Evolutionary conservation across 106 monocot species (phyloP).

Genomic region (Dendrobium catenatum): DNA sequence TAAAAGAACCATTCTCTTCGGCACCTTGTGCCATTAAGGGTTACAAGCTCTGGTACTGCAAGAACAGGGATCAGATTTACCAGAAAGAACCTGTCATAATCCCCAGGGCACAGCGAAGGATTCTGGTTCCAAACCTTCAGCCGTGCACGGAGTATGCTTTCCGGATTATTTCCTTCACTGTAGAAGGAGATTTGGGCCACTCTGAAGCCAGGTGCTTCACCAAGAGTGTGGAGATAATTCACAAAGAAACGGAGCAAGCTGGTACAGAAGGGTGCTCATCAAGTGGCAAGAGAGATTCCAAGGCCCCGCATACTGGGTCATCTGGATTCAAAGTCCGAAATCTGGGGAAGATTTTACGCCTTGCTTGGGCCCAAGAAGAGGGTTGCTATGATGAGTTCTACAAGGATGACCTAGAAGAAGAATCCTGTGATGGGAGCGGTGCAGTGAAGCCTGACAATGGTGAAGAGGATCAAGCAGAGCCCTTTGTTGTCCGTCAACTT

Average conservation of each 20-base stretch:
- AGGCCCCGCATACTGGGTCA: slow-evolving; percentile 20
- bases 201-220: slow-evolving; percentile 91
- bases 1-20: slow-evolving; percentile 51
- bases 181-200: slow-evolving; percentile 72
- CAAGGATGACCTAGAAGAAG: slow-evolving; percentile 45
- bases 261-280: slow-evolving; percentile 35
- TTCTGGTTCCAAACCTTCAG: slow-evolving; percentile 68
- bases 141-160: slow-evolving; percentile 93
- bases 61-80: slow-evolving; percentile 47
- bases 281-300: slow-evolving; percentile 33
- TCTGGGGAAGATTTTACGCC: slow-evolving; percentile 61
- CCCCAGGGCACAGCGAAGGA: slow-evolving; percentile 57
- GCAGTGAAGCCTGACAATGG: slow-evolving; percentile 16
- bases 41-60: slow-evolving; percentile 87
- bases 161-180: slow-evolving; percentile 81
- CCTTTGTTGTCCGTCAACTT: slow-evolving; percentile 37
- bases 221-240: slow-evolving; percentile 66
- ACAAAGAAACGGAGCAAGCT: slow-evolving; percentile 30
- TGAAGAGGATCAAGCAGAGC: slow-evolving; percentile 30
- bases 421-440: slow-evolving; percentile 32
- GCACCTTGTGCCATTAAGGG: slow-evolving; percentile 45
- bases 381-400: slow-evolving; percentile 51
- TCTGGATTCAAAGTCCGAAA: slow-evolving; percentile 83
- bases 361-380: slow-evolving; percentile 77
- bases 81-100: slow-evolving; percentile 57